phyloP scores from a whole-genome alignment of 306 rosid genomes.

The Begonia peltatifolia region DNA sequence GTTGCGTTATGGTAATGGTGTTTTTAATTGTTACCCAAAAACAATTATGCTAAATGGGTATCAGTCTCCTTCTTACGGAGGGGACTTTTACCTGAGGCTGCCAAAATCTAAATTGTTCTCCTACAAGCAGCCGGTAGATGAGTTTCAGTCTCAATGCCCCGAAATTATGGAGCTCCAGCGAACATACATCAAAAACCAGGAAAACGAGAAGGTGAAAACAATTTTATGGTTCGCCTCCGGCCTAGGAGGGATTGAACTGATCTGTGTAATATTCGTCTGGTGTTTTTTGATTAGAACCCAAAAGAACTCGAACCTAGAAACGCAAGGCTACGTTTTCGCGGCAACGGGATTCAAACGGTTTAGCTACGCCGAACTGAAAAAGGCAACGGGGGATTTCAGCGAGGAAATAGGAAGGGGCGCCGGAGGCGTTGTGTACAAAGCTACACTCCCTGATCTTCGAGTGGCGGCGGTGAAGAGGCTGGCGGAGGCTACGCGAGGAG shows the following conservation, averaged over 20 bases:
- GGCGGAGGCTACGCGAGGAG: constrained; percentile 26
- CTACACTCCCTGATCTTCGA: constrained; percentile 20
- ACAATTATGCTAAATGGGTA: too few species aligned
- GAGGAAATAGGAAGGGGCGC: constrained; percentile 52
- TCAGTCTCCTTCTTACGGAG: too few species aligned
- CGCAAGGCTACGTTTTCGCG: constrained; percentile 15
- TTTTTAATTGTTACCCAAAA: too few species aligned
- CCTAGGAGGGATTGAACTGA: constrained; percentile 30
- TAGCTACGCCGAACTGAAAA: constrained; percentile 33
- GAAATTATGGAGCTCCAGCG: neutral
- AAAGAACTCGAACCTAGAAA: neutral
- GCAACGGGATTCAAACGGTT: constrained; percentile 29
- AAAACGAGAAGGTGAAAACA: constrained; percentile 6
- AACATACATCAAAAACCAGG: neutral
- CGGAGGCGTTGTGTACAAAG: constrained; percentile 39
- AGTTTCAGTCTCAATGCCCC: neutral
- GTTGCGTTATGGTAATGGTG: too few species aligned
- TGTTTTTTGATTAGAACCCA: constrained; percentile 8
- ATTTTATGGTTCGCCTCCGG: neutral
- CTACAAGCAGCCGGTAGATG: too few species aligned
- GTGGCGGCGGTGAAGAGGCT: constrained; percentile 31
- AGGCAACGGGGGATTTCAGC: constrained; percentile 26
- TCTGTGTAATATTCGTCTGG: constrained; percentile 23
- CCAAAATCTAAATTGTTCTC: too few species aligned
- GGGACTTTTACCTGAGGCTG: too few species aligned